phyloP scores from a whole-genome alignment of 768 basidiomycete species.

The Pisolithus albus region DNA sequence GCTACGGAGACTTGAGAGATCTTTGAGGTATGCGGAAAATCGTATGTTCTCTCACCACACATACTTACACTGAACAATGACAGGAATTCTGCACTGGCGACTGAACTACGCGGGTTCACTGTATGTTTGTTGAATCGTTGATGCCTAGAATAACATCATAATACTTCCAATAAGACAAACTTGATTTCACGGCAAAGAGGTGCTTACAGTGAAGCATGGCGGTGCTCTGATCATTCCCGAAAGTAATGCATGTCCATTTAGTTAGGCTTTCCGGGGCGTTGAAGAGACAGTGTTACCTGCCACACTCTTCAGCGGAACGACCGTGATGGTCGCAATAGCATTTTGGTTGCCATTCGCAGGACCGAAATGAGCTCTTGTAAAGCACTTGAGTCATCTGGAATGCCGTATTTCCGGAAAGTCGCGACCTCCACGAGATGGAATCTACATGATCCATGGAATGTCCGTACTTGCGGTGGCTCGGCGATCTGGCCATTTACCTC shows the following conservation, averaged over 20 bases:
- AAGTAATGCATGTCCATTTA: neutral
- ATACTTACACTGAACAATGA: too few relatives aligned
- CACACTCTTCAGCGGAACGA: slow-evolving; percentile 8
- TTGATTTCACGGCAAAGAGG: too few relatives aligned
- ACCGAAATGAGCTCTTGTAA: slow-evolving; percentile 30
- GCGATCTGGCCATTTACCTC: slow-evolving; percentile 17
- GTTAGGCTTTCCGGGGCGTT: slow-evolving; percentile 33
- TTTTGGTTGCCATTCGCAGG: slow-evolving; percentile 1
- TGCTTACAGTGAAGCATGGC: too few relatives aligned
- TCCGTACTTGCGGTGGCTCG: slow-evolving; percentile 34
- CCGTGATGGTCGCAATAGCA: slow-evolving; percentile 22
- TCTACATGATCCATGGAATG: slow-evolving; percentile 30
- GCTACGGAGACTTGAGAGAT: too few relatives aligned
- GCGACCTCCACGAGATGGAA: slow-evolving; percentile 42
- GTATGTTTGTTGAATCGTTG: too few relatives aligned
- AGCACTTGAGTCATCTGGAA: slow-evolving; percentile 37
- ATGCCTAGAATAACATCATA: too few relatives aligned
- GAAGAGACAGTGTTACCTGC: slow-evolving; percentile 28
- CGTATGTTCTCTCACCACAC: too few relatives aligned
- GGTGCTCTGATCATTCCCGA: slow-evolving; percentile 2
- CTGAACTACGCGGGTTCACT: too few relatives aligned
- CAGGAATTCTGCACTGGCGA: too few relatives aligned
- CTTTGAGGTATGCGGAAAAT: too few relatives aligned
- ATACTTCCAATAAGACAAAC: too few relatives aligned
- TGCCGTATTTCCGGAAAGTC: slow-evolving; percentile 38